Conservation (phyloP, 768 basidiomycete species). For the Rhizopogon sp. region DNA sequence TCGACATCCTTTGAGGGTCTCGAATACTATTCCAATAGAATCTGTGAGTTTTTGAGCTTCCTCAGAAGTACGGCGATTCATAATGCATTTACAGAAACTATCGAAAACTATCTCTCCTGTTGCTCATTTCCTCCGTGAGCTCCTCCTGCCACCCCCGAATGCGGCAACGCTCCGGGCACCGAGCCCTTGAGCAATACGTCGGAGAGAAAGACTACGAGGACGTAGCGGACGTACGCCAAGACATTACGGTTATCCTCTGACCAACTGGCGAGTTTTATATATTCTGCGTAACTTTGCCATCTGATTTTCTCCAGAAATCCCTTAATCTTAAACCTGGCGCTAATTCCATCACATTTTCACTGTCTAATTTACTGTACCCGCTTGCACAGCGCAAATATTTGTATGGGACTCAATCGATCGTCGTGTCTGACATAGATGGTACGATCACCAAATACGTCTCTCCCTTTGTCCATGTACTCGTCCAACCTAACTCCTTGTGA, state of each 20-base stretch:
- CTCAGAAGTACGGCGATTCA: neutral
- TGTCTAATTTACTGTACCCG: slow-evolving; percentile 74
- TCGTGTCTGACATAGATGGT: slow-evolving; percentile 97
- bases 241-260: slow-evolving; percentile 90
- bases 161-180: slow-evolving; percentile 13
- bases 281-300: neutral
- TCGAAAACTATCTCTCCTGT: neutral
- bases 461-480: neutral
- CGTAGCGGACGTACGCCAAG: slow-evolving; percentile 73
- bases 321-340: slow-evolving; percentile 81
- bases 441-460: slow-evolving; percentile 89
- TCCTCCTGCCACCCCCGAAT: slow-evolving; percentile 40
- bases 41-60: slow-evolving; percentile 10
- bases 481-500: neutral
- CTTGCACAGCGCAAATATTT: slow-evolving; percentile 90
- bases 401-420: slow-evolving; percentile 91
- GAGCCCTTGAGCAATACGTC: slow-evolving; percentile 19
- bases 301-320: slow-evolving; percentile 54
- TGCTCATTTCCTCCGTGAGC: slow-evolving; percentile 27
- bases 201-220: neutral
- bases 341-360: slow-evolving; percentile 90
- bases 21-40: slow-evolving; percentile 18
- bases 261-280: slow-evolving; percentile 65
- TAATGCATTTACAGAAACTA: slow-evolving; percentile 11
- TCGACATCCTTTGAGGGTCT: slow-evolving; percentile 17